phyloP scores from a whole-genome alignment of 192 early-diverging fungal species.

The Coemansia sp. region DNA sequence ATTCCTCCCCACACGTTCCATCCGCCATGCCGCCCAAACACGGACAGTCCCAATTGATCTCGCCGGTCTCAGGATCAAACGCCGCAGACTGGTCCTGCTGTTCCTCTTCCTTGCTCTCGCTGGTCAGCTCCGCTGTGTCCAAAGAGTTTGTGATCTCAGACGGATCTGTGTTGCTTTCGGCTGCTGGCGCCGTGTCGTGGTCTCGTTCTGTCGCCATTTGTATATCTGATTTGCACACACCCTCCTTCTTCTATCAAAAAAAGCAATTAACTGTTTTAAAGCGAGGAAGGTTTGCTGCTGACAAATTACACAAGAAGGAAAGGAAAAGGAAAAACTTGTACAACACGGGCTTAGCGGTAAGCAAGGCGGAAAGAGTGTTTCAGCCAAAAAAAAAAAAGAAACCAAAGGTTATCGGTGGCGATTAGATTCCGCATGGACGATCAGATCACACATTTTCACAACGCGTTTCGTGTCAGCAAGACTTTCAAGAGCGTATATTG shows the following conservation, averaged over 20 bases:
- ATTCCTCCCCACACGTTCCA: slow-evolving; percentile 95
- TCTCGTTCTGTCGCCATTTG: slow-evolving; percentile 14
- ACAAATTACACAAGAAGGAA: background rate
- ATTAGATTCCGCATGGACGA: too few relatives aligned
- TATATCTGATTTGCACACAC: background rate
- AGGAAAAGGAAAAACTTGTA: background rate
- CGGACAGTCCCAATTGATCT: slow-evolving; percentile 98
- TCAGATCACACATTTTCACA: background rate
- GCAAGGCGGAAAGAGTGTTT: background rate
- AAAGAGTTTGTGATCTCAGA: slow-evolving; percentile 17
- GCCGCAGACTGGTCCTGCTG: slow-evolving; percentile 60
- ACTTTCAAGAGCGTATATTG: too few relatives aligned
- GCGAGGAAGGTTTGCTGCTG: background rate
- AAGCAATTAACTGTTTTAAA: background rate
- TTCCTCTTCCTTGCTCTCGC: background rate
- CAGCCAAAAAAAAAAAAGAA: background rate
- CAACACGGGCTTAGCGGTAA: background rate
- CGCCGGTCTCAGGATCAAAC: slow-evolving; percentile 76
- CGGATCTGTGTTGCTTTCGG: slow-evolving; percentile 4
- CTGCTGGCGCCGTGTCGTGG: background rate
- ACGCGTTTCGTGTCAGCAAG: too few relatives aligned
- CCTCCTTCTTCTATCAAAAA: background rate
- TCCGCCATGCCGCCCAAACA: slow-evolving; percentile 94
- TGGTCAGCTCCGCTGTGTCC: slow-evolving; percentile 37
- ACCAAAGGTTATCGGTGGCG: too few relatives aligned